Base-by-base conservation (phyloP, 768 basidiomycete species). In the Psilocybe subaeruginosa region DNA sequence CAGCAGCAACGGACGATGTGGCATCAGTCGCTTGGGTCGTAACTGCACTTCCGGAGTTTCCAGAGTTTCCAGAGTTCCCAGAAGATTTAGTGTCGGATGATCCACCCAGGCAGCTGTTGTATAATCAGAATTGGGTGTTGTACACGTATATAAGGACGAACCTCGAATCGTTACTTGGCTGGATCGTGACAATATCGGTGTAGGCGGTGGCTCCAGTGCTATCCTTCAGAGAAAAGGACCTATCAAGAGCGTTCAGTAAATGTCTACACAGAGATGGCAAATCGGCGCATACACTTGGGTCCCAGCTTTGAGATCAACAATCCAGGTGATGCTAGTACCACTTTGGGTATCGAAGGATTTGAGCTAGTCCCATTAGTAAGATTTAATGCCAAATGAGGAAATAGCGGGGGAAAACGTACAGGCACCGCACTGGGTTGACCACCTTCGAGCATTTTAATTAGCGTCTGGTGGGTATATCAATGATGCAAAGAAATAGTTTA, bases 211-310 rank as follows among this genome's bases (percentile, higher is more conserved):
- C 14, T 14, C 90, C 90, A 12, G 83, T 83, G 68, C 72, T 73
- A 63, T 91, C 90, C 74, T 85, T 88, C 64, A 89, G 60, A 11
- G 68, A 68, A 35, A 84, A 65, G n/a, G 82, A 82, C 65, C 90
- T 92, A 54, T 11, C 64, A 39, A 27, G 7, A 35, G 63, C 14
- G 59, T 8, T 58, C 30, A 39, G 27, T 52, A 0, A 50, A 45
- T 11, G 8, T 31, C 3, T 8, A 9, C 14, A 29, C 11, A 7
- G 4, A 51, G 16, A 4, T 19, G 29, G 50, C 7, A 31, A 27
- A 14, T 23, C 3, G 6, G 23, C 16, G 73, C 81, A 64, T 66
- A 90, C 89, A 89, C 77, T 33, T 65, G 60, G 14, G 80, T 81
- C 23, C 78, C 79, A 1, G 72, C 48, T 0, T 65, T 62, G 8